Conservation (phyloP, 805 yeast genomes). For the Cyberlindnera galapagoensis region DNA sequence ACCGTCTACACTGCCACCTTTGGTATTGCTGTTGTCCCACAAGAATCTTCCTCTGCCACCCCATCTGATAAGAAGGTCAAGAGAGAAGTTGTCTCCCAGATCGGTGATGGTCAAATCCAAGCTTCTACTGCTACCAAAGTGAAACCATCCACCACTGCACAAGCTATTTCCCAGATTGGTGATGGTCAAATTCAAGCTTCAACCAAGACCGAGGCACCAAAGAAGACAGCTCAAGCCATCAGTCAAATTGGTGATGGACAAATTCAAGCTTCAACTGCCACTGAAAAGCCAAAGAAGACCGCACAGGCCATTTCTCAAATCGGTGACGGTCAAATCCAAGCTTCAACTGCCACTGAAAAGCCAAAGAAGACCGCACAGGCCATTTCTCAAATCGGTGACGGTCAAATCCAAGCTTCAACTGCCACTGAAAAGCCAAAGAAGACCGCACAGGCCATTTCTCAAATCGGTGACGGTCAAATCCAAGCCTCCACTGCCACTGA, state of each 20-base stretch:
- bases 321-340: conserved; percentile 31
- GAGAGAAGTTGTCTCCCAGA: conserved; percentile 45
- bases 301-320: conserved; percentile 33
- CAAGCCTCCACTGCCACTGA: conserved; percentile 18
- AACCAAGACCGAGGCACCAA: conserved; percentile 6
- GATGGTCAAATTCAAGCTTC: conserved; percentile 37
- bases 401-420: conserved; percentile 49
- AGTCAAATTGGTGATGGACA: conserved; percentile 59
- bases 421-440: conserved; percentile 28
- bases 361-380: conserved; percentile 24
- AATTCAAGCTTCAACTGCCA: conserved; percentile 41
- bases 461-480: conserved; percentile 18
- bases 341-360: conserved; percentile 4
- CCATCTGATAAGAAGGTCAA: conserved; percentile 29
- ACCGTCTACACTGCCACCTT: conserved; percentile 51
- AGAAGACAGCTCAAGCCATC: conserved; percentile 22
- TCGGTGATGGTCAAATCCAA: conserved; percentile 59
- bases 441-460: conserved; percentile 23
- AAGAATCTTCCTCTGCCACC: conserved; percentile 21
- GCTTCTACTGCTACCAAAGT: conserved; percentile 34
- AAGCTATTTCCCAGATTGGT: conserved; percentile 34
- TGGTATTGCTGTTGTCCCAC: conserved; percentile 62
- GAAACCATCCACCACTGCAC: conserved; percentile 19
- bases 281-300: conserved; percentile 24
- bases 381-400: conserved; percentile 31